phyloP scores from a whole-genome alignment of 805 yeast genomes.

The Yarrowia porcina region DNA sequence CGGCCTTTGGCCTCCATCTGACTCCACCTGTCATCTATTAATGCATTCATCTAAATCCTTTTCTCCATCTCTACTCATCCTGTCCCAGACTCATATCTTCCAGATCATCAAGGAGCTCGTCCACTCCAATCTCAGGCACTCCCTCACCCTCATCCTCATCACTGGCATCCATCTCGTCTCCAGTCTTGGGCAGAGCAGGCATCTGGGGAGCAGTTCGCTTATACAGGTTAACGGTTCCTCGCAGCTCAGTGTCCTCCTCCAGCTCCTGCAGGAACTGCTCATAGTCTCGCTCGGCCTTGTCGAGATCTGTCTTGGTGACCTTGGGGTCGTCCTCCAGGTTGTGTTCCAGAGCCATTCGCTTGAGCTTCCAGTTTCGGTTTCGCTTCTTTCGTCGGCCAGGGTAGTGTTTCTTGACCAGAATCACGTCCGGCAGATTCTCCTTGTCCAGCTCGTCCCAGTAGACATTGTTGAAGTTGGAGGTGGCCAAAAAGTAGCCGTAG shows the following conservation, averaged over 20 bases:
- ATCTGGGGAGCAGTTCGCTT: slow-evolving; percentile 49
- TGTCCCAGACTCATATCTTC: slow-evolving; percentile 80
- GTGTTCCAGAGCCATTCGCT: slow-evolving; percentile 96
- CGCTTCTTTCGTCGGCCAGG: slow-evolving; percentile 69
- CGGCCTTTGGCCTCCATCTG: too few relatives aligned
- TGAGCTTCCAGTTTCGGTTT: slow-evolving; percentile 88
- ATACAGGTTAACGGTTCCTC: slow-evolving; percentile 86
- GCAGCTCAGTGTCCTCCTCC: slow-evolving; percentile 93
- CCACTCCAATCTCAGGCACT: slow-evolving; percentile 84
- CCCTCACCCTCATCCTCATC: slow-evolving; percentile 51
- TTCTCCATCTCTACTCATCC: neutral
- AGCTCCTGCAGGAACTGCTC: slow-evolving; percentile 94
- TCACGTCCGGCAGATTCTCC: slow-evolving; percentile 70
- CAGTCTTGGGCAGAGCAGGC: slow-evolving; percentile 30
- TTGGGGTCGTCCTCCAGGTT: slow-evolving; percentile 49
- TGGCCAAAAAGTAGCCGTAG: slow-evolving; percentile 77
- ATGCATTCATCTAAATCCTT: slow-evolving; percentile 6
- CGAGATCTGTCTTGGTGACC: slow-evolving; percentile 67
- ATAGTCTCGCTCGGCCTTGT: slow-evolving; percentile 89
- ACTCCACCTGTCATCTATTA: neutral
- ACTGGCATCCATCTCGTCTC: slow-evolving; percentile 30
- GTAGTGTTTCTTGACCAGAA: slow-evolving; percentile 84
- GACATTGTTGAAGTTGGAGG: slow-evolving; percentile 79
- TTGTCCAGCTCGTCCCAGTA: slow-evolving; percentile 57
- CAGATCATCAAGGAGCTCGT: slow-evolving; percentile 89